A percentile compares a stretch with the other conserved stretches of the same genome.
phyloP scores from a whole-genome alignment of 2,329 filamentous ascomycete genomes.

The Exophiala bonariae region DNA sequence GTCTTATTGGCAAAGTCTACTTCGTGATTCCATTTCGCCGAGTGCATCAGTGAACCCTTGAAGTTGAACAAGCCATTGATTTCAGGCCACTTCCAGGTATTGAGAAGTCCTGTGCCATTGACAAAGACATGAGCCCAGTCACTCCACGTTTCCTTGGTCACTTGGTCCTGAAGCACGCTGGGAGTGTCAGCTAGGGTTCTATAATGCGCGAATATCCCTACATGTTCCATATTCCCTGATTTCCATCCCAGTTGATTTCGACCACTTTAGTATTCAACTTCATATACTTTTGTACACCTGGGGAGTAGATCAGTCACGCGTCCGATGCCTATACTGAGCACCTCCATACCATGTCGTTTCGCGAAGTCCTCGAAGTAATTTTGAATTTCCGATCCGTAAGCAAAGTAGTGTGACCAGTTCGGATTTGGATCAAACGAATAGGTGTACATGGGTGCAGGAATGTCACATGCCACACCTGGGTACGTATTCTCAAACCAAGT shows the following conservation, averaged over 20 bases:
- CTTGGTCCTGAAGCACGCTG: not conserved
- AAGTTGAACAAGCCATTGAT: too few species aligned
- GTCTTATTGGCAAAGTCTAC: constrained; percentile 33
- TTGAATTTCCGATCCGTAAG: constrained; percentile 27
- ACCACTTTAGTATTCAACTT: constrained; percentile 37
- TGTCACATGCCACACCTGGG: constrained; percentile 25
- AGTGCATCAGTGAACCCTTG: too few species aligned
- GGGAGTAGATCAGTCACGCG: too few species aligned
- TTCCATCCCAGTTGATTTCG: constrained; percentile 39
- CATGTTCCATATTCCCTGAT: constrained; percentile 34
- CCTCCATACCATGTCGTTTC: constrained; percentile 1
- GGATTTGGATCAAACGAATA: constrained; percentile 20
- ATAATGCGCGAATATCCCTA: too few species aligned
- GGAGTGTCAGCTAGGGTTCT: too few species aligned
- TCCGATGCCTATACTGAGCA: too few species aligned
- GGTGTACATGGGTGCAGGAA: constrained; percentile 11
- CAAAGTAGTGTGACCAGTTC: constrained; percentile 24
- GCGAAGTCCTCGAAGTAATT: constrained; percentile 29
- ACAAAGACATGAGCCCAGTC: too few species aligned
- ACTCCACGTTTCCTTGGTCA: not conserved
- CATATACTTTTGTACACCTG: constrained; percentile 32
- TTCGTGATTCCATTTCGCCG: constrained; percentile 4
- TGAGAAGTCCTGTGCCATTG: too few species aligned
- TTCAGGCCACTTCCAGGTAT: too few species aligned
- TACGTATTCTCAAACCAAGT: constrained; percentile 40